Evolutionary conservation across 768 basidiomycete genomes (phyloP).

Genomic region (Clitopilus passeckerianus): DNA sequence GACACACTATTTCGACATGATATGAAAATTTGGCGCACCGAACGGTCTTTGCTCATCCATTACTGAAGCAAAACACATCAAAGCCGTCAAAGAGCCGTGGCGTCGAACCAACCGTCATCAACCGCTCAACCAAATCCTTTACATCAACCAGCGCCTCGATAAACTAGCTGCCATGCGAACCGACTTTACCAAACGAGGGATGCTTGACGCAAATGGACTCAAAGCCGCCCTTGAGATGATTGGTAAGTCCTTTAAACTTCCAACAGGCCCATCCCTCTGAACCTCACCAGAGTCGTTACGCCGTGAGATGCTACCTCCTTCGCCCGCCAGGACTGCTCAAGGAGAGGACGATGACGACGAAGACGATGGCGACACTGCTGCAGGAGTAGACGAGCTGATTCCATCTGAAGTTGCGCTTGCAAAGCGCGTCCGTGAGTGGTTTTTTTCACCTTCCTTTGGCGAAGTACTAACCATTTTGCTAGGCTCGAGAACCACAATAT

Average conservation of each 20-base stretch:
- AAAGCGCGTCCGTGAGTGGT: too few species aligned
- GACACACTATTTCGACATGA: constrained; percentile 14
- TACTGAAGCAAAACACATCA: constrained; percentile 25
- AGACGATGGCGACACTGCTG: too few species aligned
- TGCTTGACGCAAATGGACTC: background rate
- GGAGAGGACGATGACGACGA: too few species aligned
- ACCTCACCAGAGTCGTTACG: too few species aligned
- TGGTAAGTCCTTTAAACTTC: constrained; percentile 2
- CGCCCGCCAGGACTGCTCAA: too few species aligned
- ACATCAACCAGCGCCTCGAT: constrained; percentile 16
- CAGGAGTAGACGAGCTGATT: too few species aligned
- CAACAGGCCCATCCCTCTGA: too few species aligned
- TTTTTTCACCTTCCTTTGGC: too few species aligned
- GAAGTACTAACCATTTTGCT: too few species aligned
- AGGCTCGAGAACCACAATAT: background rate
- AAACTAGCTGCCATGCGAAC: constrained; percentile 16
- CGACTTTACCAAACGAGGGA: background rate
- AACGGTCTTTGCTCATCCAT: constrained; percentile 26
- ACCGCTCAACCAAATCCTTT: constrained; percentile 26
- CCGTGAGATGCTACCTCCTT: too few species aligned
- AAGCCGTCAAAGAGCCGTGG: constrained; percentile 29
- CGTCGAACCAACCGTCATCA: constrained; percentile 20
- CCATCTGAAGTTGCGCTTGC: too few species aligned
- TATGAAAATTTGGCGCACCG: constrained; percentile 18
- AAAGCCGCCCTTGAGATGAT: background rate